Percentiles rank a stretch among this genome's conserved stretches.
phyloP scores from a whole-genome alignment of 495 filamentous ascomycete genomes.

The Aspergillus campestris region DNA sequence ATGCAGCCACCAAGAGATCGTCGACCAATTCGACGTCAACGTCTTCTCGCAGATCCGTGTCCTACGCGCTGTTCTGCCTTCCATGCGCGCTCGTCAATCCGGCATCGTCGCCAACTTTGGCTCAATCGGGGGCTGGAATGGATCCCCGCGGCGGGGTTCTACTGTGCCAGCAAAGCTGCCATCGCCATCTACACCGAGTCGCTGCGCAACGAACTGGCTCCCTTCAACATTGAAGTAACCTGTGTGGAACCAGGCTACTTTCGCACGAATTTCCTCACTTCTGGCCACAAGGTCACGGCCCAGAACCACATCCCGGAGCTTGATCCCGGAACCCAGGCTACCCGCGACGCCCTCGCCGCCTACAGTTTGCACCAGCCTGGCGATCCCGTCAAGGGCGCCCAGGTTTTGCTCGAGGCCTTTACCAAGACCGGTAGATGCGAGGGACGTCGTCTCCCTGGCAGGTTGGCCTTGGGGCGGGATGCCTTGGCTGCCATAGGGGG shows the following conservation, averaged over 20 bases:
- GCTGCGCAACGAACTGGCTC: slow-evolving; percentile 31
- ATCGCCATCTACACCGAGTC: slow-evolving; percentile 26
- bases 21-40: slow-evolving; percentile 19
- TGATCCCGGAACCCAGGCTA: slow-evolving; percentile 7
- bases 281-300: slow-evolving; percentile 4
- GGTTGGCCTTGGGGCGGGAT: slow-evolving; percentile 41
- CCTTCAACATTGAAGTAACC: slow-evolving; percentile 35
- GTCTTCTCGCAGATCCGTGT: slow-evolving; percentile 37
- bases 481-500: slow-evolving; percentile 20
- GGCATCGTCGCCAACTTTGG: slow-evolving; percentile 37
- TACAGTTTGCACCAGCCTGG: slow-evolving; percentile 29
- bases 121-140: slow-evolving; percentile 19
- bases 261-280: slow-evolving; percentile 29
- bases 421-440: slow-evolving; percentile 28
- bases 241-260: slow-evolving; percentile 46
- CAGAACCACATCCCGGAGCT: slow-evolving; percentile 21
- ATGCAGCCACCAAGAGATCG: slow-evolving; percentile 1
- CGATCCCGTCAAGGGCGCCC: slow-evolving; percentile 40
- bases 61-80: slow-evolving; percentile 38
- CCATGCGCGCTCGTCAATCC: slow-evolving; percentile 31
- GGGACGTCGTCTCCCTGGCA: slow-evolving; percentile 29
- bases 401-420: slow-evolving; percentile 40
- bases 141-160: slow-evolving; percentile 20
- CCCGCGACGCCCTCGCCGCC: slow-evolving; percentile 6
- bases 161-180: slow-evolving; percentile 40